A percentile compares a stretch with the other conserved stretches of the same genome.
These are phyloP conservation scores for Echites panduratus DNA, from an alignment of 257 asterid genomes.

Conservation along the genomic window DNA sequence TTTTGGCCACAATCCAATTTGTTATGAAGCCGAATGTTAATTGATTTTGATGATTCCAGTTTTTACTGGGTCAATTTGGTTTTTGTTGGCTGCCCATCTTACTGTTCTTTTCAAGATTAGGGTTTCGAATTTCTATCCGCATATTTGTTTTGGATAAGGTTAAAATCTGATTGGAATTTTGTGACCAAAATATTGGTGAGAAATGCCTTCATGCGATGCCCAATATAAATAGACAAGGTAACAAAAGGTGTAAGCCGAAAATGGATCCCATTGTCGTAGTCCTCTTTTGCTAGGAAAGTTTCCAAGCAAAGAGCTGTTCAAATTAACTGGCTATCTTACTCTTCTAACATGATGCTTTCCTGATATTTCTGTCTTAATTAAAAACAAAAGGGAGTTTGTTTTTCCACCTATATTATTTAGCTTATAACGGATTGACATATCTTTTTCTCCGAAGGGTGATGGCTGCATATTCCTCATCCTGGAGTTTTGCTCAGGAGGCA, in stretches of 20 bases:
- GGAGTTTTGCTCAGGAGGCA: slow-evolving; percentile 52
- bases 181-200: neutral
- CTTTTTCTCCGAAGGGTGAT: slow-evolving; percentile 29
- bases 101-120: neutral
- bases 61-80: neutral
- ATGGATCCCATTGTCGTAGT: neutral
- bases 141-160: neutral
- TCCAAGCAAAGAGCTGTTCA: neutral
- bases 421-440: neutral
- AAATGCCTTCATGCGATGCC: neutral
- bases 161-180: neutral
- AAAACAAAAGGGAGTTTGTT: neutral
- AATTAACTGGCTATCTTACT: neutral
- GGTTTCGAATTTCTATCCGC: neutral
- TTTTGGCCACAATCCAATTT: neutral
- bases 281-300: neutral
- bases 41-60: neutral
- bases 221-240: no score
- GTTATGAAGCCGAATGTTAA: neutral
- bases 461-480: slow-evolving; percentile 33
- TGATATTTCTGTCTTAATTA: neutral
- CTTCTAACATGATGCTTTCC: neutral
- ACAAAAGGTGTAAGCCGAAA: neutral
- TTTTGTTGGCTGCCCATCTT: neutral
- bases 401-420: neutral